Evolutionary conservation across 148 eudicot genomes (phyloP).

Genomic region (Cornus kousa): DNA sequence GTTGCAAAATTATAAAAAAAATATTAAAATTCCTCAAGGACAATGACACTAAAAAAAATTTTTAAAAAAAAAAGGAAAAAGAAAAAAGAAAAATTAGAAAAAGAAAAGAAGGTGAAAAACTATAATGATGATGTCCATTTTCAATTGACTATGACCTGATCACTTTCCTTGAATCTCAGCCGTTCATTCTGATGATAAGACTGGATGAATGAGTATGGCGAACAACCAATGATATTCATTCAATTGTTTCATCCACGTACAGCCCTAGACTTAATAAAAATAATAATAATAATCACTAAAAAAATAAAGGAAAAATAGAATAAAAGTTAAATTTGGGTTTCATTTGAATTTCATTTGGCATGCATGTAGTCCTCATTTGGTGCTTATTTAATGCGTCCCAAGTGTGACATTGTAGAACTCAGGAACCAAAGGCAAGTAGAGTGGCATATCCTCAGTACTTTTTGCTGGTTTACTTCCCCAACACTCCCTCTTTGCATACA

Average conservation of each 20-base stretch:
- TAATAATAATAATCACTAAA: background rate
- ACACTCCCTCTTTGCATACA: background rate
- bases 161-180: constrained; percentile 8
- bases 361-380: constrained; percentile 7
- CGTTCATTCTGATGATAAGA: constrained; percentile 18
- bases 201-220: constrained; percentile 6
- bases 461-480: background rate
- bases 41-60: no score
- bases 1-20: no score
- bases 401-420: background rate
- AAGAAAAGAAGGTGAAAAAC: background rate
- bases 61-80: background rate
- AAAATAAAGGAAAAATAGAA: background rate
- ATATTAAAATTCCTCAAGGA: no score
- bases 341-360: constrained; percentile 10
- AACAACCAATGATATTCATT: constrained; percentile 6
- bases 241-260: background rate
- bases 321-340: background rate
- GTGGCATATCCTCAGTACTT: background rate
- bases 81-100: background rate
- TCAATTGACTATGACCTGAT: background rate
- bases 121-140: background rate
- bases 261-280: background rate
- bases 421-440: background rate
- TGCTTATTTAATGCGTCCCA: constrained; percentile 4